These are phyloP conservation scores for Plasmodium fragile DNA, from an alignment of 169 alveolate species.

Conservation along the genomic window DNA sequence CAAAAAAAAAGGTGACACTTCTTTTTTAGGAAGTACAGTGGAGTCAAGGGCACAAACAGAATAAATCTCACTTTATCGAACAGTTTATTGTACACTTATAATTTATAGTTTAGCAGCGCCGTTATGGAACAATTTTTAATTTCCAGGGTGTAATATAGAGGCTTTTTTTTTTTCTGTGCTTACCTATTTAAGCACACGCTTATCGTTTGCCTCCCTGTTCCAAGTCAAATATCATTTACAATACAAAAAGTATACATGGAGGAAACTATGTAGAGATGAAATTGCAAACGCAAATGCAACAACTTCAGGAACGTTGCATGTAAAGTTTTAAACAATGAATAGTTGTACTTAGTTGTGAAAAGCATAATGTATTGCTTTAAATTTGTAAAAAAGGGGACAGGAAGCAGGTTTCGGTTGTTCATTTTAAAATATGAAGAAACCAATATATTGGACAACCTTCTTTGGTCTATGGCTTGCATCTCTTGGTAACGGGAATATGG, in stretches of 20 bases:
- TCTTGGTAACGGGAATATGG: slow-evolving; percentile 5
- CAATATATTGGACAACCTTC: not conserved
- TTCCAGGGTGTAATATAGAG: not conserved
- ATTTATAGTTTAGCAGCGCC: not conserved
- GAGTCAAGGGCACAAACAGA: not conserved
- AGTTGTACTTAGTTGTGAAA: not conserved
- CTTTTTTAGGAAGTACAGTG: slow-evolving; percentile 5
- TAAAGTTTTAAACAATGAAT: not conserved
- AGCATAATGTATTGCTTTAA: slow-evolving; percentile 1
- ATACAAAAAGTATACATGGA: not conserved
- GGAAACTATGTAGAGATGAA: not conserved
- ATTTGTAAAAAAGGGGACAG: not conserved
- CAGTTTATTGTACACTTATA: not conserved
- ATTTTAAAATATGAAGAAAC: slow-evolving; percentile 16
- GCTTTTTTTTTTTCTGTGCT: not conserved
- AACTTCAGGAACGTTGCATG: not conserved
- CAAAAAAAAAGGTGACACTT: not conserved
- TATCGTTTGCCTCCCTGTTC: not conserved
- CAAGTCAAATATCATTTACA: not conserved
- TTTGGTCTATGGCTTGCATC: not conserved
- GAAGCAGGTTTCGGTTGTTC: not conserved
- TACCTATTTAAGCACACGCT: not conserved
- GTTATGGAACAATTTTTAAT: not conserved
- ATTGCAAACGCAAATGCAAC: not conserved
- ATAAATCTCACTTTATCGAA: not conserved